Evolutionary conservation across 2,329 filamentous ascomycete species (phyloP).

Genomic region (Proliferodiscus dingleyae): DNA sequence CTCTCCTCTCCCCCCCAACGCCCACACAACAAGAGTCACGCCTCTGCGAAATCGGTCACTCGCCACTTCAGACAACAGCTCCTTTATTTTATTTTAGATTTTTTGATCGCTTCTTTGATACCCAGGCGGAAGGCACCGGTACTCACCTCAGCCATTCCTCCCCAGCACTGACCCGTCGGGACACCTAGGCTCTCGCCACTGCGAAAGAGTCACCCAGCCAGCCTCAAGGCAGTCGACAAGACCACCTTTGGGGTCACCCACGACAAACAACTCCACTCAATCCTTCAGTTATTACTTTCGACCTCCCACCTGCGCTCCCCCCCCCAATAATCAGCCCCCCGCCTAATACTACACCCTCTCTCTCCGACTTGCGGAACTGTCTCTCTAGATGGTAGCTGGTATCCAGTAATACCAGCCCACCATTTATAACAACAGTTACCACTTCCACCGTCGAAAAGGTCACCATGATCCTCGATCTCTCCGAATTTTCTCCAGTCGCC

Average conservation of each 20-base stretch:
- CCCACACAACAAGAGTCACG: no score
- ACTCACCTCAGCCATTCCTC: slow-evolving; percentile 10
- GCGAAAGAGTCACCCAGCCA: neutral
- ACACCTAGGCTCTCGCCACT: slow-evolving; percentile 23
- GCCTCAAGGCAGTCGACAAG: slow-evolving; percentile 14
- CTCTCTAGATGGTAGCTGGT: slow-evolving; percentile 31
- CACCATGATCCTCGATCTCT: slow-evolving; percentile 56
- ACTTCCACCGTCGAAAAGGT: slow-evolving; percentile 31
- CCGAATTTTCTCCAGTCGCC: slow-evolving; percentile 53
- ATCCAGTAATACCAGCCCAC: slow-evolving; percentile 23
- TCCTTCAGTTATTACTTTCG: slow-evolving; percentile 21
- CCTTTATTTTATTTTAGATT: slow-evolving; percentile 13
- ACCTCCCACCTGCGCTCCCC: slow-evolving; percentile 11
- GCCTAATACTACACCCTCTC: slow-evolving; percentile 10
- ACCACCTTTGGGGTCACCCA: slow-evolving; percentile 23
- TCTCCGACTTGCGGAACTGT: no score
- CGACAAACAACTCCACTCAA: slow-evolving; percentile 27
- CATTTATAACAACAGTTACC: slow-evolving; percentile 29
- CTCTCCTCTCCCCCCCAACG: no score
- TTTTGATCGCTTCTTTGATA: slow-evolving; percentile 18
- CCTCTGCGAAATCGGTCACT: slow-evolving; percentile 1
- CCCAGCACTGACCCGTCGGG: slow-evolving; percentile 13
- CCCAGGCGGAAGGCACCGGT: slow-evolving; percentile 19
- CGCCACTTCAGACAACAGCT: no score
- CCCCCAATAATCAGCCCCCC: slow-evolving; percentile 1